Evolutionary conservation across 768 basidiomycete species (phyloP).

Genomic region (Psilocybe azurescens): DNA sequence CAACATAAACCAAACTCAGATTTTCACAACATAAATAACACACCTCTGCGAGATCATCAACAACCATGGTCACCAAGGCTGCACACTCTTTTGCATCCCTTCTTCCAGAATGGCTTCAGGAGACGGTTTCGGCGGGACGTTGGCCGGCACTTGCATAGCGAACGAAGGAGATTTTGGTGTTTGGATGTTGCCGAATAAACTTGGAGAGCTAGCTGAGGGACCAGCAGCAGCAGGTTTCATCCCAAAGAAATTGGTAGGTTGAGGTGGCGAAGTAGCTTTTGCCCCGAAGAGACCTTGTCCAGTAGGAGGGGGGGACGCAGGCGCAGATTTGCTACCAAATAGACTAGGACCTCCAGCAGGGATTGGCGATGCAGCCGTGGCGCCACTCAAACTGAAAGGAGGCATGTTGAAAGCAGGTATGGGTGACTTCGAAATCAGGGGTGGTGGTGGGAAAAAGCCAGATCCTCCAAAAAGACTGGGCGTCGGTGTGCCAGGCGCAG

Average conservation of each 20-base stretch:
- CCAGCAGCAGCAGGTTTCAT: background rate
- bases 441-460: constrained; percentile 11
- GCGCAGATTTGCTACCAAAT: constrained; percentile 12
- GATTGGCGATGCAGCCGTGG: constrained; percentile 4
- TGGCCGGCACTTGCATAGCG: background rate
- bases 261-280: background rate
- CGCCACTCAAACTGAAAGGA: constrained; percentile 19
- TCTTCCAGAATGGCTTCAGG: constrained; percentile 46
- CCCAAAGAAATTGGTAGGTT: background rate
- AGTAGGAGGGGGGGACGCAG: background rate
- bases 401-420: constrained; percentile 12
- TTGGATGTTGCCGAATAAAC: background rate
- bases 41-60: constrained; percentile 64
- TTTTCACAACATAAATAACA: constrained; percentile 28
- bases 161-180: background rate
- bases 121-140: constrained; percentile 7
- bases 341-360: background rate
- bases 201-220: background rate
- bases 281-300: constrained; percentile 1
- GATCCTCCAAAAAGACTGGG: constrained; percentile 14
- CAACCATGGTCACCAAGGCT: constrained; percentile 49
- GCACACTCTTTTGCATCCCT: constrained; percentile 74
- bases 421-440: constrained; percentile 4
- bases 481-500: constrained; percentile 8
- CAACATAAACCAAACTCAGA: background rate